Conservation (phyloP, 2,329 filamentous ascomycete species). For the Botrytis aclada region DNA sequence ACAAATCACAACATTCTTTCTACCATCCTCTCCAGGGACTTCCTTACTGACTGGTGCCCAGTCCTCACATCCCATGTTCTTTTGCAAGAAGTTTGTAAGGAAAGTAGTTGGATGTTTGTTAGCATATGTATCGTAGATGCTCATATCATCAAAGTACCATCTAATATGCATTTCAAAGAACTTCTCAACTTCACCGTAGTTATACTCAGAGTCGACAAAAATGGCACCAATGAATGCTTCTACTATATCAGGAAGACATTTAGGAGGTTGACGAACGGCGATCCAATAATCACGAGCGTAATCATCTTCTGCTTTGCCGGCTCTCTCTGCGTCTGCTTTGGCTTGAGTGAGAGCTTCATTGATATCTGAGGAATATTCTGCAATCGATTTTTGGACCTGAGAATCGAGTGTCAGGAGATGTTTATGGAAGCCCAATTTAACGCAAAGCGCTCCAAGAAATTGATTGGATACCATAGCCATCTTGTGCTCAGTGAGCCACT, state of each 20-base stretch:
- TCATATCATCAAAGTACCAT: constrained; percentile 82
- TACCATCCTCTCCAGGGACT: constrained; percentile 40
- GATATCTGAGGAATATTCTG: constrained; percentile 57
- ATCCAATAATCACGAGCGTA: constrained; percentile 68
- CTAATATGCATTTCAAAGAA: constrained; percentile 77
- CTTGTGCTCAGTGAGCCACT: constrained; percentile 98
- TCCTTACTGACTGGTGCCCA: constrained; percentile 49
- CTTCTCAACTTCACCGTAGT: constrained; percentile 66
- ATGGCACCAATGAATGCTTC: constrained; percentile 88
- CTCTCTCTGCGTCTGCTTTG: constrained; percentile 35
- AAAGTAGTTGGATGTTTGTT: constrained; percentile 81
- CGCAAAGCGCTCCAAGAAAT: constrained; percentile 80
- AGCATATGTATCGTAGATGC: constrained; percentile 81
- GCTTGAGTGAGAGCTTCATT: constrained; percentile 48
- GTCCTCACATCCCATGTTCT: constrained; percentile 62
- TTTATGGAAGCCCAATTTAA: constrained; percentile 72
- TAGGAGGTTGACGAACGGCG: constrained; percentile 61
- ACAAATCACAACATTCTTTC: constrained; percentile 57
- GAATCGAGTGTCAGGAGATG: constrained; percentile 60
- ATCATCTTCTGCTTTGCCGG: constrained; percentile 39
- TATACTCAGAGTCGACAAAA: constrained; percentile 83
- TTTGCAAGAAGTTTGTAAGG: constrained; percentile 61
- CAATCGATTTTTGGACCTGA: constrained; percentile 45
- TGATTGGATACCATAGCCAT: constrained; percentile 99
- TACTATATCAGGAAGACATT: constrained; percentile 77